Base-by-base conservation (phyloP, 768 basidiomycete genomes). In the Xanthoconium purpureum region DNA sequence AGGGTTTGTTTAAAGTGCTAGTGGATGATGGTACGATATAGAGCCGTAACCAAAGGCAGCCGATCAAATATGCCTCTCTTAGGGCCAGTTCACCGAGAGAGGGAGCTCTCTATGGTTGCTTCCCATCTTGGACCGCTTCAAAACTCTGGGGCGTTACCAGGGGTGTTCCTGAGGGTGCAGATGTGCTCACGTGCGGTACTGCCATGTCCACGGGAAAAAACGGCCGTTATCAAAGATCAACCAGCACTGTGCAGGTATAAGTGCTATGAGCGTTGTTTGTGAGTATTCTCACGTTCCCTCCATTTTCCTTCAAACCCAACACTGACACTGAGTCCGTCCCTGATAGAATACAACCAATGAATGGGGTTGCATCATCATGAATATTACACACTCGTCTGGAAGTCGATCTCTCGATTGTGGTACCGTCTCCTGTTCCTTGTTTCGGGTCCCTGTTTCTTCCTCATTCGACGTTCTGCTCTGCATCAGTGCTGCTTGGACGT, bases 251-350 rank as follows among this genome's bases (percentile, higher is more conserved):
- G 20, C 32, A 35, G 42, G n/a, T 64, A 65, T 65, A 58, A 62
- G 50, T 57, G 63, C 47, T 47, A 48, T 51, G 33, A 32, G 28
- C 36, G 24, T 20, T 55, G 13, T 12, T 39, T 18, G 44, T 5
- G 7, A 6, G 52, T 33, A 57, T 62, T 66, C 65, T 59, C 65
- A 66, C 65, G 60, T 56, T 18, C 55, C 42, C 30, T 54, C 35
- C 39, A 42, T 62, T 44, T 58, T 53, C 29, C 53, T 58, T 44
- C 61, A 53, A 44, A 28, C 33, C n/a, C 55, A 39, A 47, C 47
- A 49, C 40, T 57, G 47, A 50, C 60, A 53, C 56, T 45, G 29
- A 50, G 52, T 24, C 24, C 24, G 17, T 44, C 43, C 36, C 20
- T 58, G 54, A 66, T 63, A 29, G 39, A 55, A 49, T 54, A 54